Percentiles rank a stretch among this genome's conserved stretches.
Evolutionary conservation across 495 filamentous ascomycete species (phyloP).

Genomic region (Aspergillus diversus): DNA sequence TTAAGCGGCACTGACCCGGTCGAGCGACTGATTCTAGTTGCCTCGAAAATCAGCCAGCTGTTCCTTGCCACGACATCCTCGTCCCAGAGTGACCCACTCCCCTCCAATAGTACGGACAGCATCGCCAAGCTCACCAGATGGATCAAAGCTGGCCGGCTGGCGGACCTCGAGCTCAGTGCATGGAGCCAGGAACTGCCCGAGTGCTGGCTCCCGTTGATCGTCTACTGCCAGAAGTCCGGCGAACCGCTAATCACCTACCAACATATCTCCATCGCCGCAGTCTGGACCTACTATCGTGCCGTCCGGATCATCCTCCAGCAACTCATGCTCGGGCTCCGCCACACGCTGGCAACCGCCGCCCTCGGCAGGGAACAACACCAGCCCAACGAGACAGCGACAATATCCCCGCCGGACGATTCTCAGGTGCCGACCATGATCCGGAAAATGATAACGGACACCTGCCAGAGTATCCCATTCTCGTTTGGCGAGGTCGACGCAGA

Average conservation of each 20-base stretch:
- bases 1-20: constrained; percentile 39
- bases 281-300: constrained; percentile 49
- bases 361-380: not conserved
- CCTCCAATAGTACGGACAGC: constrained; percentile 20
- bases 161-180: constrained; percentile 38
- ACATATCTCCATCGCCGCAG: constrained; percentile 30
- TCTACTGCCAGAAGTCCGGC: constrained; percentile 36
- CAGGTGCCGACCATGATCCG: constrained; percentile 29
- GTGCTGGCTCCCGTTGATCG: constrained; percentile 42
- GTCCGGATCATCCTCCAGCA: constrained; percentile 42
- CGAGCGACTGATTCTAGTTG: constrained; percentile 40
- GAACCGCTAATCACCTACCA: constrained; percentile 43
- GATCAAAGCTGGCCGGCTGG: constrained; percentile 30
- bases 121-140: constrained; percentile 28
- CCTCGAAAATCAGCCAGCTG: constrained; percentile 39
- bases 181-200: constrained; percentile 43
- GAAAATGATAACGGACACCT: constrained; percentile 45
- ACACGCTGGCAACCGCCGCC: constrained; percentile 24
- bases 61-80: constrained; percentile 30
- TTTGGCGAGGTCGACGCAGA: constrained; percentile 43
- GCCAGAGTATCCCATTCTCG: constrained; percentile 45
- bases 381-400: constrained; percentile 2
- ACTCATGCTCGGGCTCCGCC: constrained; percentile 35
- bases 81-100: constrained; percentile 3
- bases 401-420: constrained; percentile 1